Base-by-base conservation (phyloP, 2,329 filamentous ascomycete species). In the Cordyceps cateniannulata region DNA sequence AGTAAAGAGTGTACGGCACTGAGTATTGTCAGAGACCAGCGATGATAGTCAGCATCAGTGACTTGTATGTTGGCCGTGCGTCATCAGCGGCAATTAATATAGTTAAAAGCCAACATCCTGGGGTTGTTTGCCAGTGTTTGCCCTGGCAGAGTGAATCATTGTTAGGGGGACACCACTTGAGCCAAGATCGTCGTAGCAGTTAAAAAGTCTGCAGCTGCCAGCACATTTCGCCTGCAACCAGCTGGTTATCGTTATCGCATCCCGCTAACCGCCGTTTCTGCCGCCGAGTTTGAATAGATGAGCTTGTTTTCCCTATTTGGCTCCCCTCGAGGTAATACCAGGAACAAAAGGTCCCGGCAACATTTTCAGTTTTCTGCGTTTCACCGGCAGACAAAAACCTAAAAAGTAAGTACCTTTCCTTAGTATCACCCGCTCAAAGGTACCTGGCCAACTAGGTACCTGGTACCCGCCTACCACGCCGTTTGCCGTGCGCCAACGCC, bases 241-340 rank as follows among this genome's bases (percentile, higher is more conserved):
- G 64, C 70, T 71, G 70, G 70, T 74, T 74, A 74, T 74, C 72
- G 69, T 74, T 75, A 74, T 75, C 71, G 71, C 72, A 70, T 65
- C 68, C 71, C 72, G 70, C 42, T 45, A n/a, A 42, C 61, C 65
- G 63, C 45, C 32, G 40, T 25, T 12, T 35, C 40, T 10, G 22
- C 14, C 22, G 22, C 44, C 44, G 22, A 18, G 10, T 12, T 25
- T 22, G 3, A 18, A 20, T 42, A 18, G 14, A 16, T 20, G n/a
- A 18, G 16, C n/a, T 20, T 6, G 18, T 42, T 10, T 35, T 35
- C 10, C 32, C 32, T 10, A 32, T 32, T 32, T 32, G 29, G 29
- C 6, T 32, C 20, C 48, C 18, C 7, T 47, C 12, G 44, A 25
- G 5, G 18, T 53, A 25, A 9, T 38, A 29, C 8, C 35, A 20